phyloP scores from a whole-genome alignment of 2,329 filamentous ascomycete genomes.

The Nemania sp. region DNA sequence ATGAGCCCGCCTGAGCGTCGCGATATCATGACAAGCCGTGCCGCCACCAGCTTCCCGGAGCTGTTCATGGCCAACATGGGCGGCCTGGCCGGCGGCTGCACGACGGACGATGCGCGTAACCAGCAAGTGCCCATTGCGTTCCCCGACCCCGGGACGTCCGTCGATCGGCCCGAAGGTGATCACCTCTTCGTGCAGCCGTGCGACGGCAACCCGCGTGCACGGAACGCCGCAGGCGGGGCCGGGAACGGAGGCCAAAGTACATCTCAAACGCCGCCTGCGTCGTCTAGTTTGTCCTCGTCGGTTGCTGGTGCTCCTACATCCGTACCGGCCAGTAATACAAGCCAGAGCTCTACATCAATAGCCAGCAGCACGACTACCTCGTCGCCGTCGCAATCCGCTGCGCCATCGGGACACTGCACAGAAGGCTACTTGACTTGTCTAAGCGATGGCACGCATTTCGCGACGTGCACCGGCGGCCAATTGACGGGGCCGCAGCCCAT shows the following conservation, averaged over 20 bases:
- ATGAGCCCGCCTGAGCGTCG: slow-evolving; percentile 20
- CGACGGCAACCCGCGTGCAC: slow-evolving; percentile 37
- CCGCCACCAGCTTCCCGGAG: slow-evolving; percentile 52
- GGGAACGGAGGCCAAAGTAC: not conserved
- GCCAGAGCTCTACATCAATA: not conserved
- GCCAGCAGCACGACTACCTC: not conserved
- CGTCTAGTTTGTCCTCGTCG: too few relatives aligned
- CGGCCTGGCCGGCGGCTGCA: slow-evolving; percentile 50
- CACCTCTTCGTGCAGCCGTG: slow-evolving; percentile 40
- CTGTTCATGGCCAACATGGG: slow-evolving; percentile 72
- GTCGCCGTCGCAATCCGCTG: not conserved
- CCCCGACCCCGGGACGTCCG: slow-evolving; percentile 61
- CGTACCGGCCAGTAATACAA: too few relatives aligned
- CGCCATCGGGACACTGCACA: slow-evolving; percentile 12
- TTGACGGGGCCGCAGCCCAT: slow-evolving; percentile 28
- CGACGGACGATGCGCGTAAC: slow-evolving; percentile 52
- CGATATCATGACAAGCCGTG: slow-evolving; percentile 24
- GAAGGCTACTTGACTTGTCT: slow-evolving; percentile 36
- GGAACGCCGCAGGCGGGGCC: not conserved
- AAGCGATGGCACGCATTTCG: slow-evolving; percentile 30
- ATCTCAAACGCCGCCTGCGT: too few relatives aligned
- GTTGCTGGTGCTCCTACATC: too few relatives aligned
- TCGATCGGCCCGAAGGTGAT: slow-evolving; percentile 47
- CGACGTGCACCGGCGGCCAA: slow-evolving; percentile 32
- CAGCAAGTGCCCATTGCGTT: slow-evolving; percentile 52